Evolutionary conservation across 1,284 basidiomycete genomes (phyloP), one percentile per base, ranked within the genome.

Genomic region (Ceratobasidium sp.): DNA sequence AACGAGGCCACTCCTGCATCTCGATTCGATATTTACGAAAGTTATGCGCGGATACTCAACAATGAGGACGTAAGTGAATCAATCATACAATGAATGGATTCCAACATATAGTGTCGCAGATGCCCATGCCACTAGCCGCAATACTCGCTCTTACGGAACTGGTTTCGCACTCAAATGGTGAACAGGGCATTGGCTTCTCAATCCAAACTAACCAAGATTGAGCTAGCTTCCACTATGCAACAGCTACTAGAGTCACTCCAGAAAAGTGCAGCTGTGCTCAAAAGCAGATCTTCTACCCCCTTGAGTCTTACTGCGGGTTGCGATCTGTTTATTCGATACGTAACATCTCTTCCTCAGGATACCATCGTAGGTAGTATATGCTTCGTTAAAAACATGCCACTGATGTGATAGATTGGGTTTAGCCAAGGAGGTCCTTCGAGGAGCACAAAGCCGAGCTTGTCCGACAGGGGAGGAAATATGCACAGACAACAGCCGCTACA

Each of bases 251-350:
- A 92, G 76, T 92, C 89, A 67, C 86, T 97, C 76, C 89, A 93
- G 73, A 86, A 90, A 53, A 92, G 90, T 32, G 91, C 92, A 1
- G 83, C 88, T 5, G 82, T 84, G 18, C 83, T 97, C 64, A 90
- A 88, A 76, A 80, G 83, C 28, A 85, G 85, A 23, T 86, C 89
- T 0, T 83, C 89, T 46, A 96, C 95, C 78, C 88, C 93, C 12
- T 92, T 96, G 79, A 90, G 94, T 74, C 84, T 95, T 70, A 91
- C 91, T 75, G 94, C 93, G n/a, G 94, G 94, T 50, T 92, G 92
- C 79, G 92, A 96, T 79, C 85, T 97, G 36, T 96, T 96, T 82
- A 91, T 92, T 76, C 90, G 92, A 5, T 95, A 95, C 76, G 92
- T 94, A 75, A 93, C 93, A 32, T 83, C 91, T 39, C 92, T 92